Conservation (phyloP, 2,329 filamentous ascomycete genomes). For the Botryosphaeria dothidea region DNA sequence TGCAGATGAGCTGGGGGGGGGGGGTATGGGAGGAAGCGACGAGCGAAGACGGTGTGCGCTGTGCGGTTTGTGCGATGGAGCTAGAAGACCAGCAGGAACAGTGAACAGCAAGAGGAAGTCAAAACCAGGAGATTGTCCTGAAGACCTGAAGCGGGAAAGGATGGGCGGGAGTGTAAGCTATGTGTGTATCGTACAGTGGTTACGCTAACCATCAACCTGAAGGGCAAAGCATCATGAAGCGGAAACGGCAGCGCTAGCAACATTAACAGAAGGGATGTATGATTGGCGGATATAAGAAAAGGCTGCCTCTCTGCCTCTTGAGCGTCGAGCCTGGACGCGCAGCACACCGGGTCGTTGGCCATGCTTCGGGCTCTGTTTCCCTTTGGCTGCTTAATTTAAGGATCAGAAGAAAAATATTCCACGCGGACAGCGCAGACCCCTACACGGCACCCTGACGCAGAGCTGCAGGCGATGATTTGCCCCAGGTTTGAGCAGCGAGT, state of each 20-base stretch:
- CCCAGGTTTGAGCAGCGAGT: slow-evolving; percentile 15
- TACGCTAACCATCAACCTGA: slow-evolving; percentile 11
- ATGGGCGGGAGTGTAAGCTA: slow-evolving; percentile 3
- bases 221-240: neutral
- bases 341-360: neutral
- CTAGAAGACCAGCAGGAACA: neutral
- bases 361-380: slow-evolving; percentile 2
- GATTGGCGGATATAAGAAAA: neutral
- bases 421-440: neutral
- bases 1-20: slow-evolving; percentile 6
- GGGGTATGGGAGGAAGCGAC: slow-evolving; percentile 3
- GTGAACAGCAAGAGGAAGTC: neutral
- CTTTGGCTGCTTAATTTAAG: slow-evolving; percentile 7
- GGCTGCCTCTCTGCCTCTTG: too few species aligned
- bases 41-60: neutral
- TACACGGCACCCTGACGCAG: neutral
- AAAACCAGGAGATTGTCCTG: neutral
- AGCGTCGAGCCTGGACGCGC: neutral
- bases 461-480: slow-evolving; percentile 11
- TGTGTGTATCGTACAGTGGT: slow-evolving; percentile 1
- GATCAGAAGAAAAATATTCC: neutral
- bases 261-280: neutral
- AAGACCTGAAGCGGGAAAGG: neutral
- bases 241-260: neutral
- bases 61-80: slow-evolving; percentile 10